Percentiles rank a stretch among this genome's conserved stretches.
Evolutionary conservation across 352 stramenopile genomes (phyloP).

Genomic region (Pythium guiyangense): DNA sequence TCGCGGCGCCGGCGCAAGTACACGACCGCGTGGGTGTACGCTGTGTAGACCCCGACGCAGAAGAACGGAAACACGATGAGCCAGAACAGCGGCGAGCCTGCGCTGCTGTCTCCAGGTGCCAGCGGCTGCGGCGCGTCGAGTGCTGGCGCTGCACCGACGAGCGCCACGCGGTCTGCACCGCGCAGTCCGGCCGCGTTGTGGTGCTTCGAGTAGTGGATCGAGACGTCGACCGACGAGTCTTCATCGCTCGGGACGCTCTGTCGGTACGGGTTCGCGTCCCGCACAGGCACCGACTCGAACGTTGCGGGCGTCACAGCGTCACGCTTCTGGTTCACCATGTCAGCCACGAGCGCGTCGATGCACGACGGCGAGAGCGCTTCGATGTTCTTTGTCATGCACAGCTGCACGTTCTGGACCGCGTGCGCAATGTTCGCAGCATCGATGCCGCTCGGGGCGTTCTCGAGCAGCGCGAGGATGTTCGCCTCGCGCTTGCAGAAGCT

Average conservation of each 20-base stretch:
- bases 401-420: constrained; percentile 37
- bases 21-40: constrained; percentile 26
- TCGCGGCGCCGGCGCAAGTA: constrained; percentile 57
- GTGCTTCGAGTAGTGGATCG: constrained; percentile 51
- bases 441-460: constrained; percentile 23
- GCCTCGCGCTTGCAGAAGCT: constrained; percentile 42
- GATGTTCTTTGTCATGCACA: constrained; percentile 49
- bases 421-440: constrained; percentile 27
- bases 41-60: constrained; percentile 53
- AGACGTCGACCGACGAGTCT: constrained; percentile 55
- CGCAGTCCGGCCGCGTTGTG: constrained; percentile 34
- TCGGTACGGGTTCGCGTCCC: constrained; percentile 4
- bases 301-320: constrained; percentile 2
- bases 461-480: constrained; percentile 47
- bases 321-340: constrained; percentile 9
- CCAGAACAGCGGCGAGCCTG: constrained; percentile 37
- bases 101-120: constrained; percentile 11
- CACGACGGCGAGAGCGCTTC: constrained; percentile 53
- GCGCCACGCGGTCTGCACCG: constrained; percentile 10
- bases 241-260: constrained; percentile 28
- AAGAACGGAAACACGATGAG: constrained; percentile 60
- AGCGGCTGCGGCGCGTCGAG: not conserved
- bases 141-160: constrained; percentile 15
- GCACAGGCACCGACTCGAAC: not conserved
- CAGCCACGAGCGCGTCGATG: constrained; percentile 32